Base-by-base conservation (phyloP, 768 basidiomycete genomes). In the Tulasnella calospora region DNA sequence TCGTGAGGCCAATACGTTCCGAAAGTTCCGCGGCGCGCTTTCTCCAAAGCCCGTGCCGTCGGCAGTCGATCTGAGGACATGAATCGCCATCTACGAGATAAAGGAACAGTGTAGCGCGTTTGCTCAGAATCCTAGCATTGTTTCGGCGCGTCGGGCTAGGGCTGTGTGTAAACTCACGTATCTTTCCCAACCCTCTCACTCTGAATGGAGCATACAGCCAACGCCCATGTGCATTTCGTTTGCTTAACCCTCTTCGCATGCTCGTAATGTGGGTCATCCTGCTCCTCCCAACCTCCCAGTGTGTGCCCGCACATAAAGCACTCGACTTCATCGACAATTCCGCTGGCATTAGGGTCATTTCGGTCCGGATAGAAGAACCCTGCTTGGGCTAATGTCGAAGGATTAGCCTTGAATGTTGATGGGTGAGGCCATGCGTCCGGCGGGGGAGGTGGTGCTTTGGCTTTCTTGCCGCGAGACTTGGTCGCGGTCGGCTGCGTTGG, bases 231-330 rank as follows among this genome's bases (percentile, higher is more conserved):
- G 83, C 95, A 96, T n/a, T 83, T 84, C 71, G 82, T 86, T 80
- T 92, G 92, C 82, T 94, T 93, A 23, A 38, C 61, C 36, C 79
- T 71, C 41, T 86, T 83, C 83, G 88, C 91, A 82, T 99, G 96
- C 51, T 97, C 91, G 55, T 89, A 87, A 81, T 93, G 92, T 0
- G 96, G 96, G 84, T 96, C 93, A 81, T 99, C 96, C 0, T 89
- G 86, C 69, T 86, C 87, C 71, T 92, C 92, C 96, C 96, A 99
- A 27, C 92, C 93, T 76, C 90, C 89, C 12, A 98, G 87, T 79
- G 92, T 87, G 81, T 96, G 94, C 69, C 87, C 88, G 85, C 96
- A 99, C 80, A 92, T 85, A 83, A 92, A 98, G 83, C 96, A 99
- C 5, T 88, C 87, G 30, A 93, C 95, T 81, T 89, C 91, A 84